These are phyloP conservation scores for Leccinum huronense DNA, from an alignment of 1,284 basidiomycete species.

Conservation along the genomic window DNA sequence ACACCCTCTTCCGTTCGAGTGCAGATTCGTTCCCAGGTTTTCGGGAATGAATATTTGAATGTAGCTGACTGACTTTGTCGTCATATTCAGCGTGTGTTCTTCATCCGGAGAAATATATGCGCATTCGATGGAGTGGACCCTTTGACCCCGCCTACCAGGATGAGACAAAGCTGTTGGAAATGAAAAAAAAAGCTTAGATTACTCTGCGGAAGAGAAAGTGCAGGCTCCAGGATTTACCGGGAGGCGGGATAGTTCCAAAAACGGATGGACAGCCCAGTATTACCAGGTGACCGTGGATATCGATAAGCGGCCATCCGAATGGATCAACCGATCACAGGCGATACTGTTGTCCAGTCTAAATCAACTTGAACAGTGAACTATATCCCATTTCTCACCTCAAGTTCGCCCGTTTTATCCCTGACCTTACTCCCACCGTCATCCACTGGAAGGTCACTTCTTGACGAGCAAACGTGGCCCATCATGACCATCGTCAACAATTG, in stretches of 20 bases:
- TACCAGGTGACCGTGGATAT: not conserved
- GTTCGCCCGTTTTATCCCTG: not conserved
- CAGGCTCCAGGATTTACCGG: too few species aligned
- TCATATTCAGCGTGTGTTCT: not conserved
- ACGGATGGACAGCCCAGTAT: not conserved
- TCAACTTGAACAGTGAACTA: not conserved
- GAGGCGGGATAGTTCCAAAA: not conserved
- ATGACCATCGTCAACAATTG: conserved; percentile 19
- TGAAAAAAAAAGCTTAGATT: not conserved
- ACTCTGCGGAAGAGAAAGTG: not conserved
- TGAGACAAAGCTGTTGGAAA: not conserved
- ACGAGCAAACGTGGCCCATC: not conserved
- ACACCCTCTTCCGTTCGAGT: not conserved
- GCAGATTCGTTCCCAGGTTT: not conserved
- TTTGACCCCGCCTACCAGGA: not conserved
- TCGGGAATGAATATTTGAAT: too few species aligned
- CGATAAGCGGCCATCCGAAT: not conserved
- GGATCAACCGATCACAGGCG: not conserved
- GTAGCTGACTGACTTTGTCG: too few species aligned
- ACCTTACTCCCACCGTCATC: not conserved
- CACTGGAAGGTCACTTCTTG: not conserved
- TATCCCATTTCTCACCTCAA: not conserved
- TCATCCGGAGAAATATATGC: not conserved
- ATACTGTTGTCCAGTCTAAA: not conserved
- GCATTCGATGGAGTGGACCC: not conserved